Base-by-base conservation (phyloP, 192 early-diverging fungal genomes). In the Coemansia erecta region DNA sequence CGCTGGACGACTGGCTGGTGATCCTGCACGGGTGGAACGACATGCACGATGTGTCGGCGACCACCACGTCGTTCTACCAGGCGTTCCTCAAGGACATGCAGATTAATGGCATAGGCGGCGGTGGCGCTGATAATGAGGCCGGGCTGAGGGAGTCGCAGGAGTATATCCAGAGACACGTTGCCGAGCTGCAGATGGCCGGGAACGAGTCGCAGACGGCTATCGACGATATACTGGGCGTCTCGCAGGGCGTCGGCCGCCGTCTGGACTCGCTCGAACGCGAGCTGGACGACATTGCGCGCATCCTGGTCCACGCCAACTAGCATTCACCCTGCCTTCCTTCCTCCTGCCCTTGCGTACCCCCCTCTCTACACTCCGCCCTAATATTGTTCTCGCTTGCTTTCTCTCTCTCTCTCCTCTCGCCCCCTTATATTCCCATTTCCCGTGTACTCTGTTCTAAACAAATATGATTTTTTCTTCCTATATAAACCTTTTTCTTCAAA, bases 1-100 rank as follows among this genome's bases (percentile, higher is more conserved):
- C 76, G 3, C 47, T 72, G 49, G 76, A 79, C 57, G 70, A 72
- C 62, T 79, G 76, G 70, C 56, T 79, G 19, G 66, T 79, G 1
- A 56, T 79, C 21, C 55, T 73, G 51, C 76, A 55, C 22, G 76
- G 76, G 21, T 73, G 76, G 70, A 72, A 59, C 51, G 66, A 65
- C 48, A 72, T 62, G 51, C 62, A 68, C 50, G 70, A 79, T 43
- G 60, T 64, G 39, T 63, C 50, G 35, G 31, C 69, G 24, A 57
- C 12, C 51, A 39, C 64, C 3, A 56, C 31, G 26, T 60, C 72
- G 7, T 72, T 72, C 57, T 78, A 78, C 62, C 69, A 68, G 40
- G 54, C 63, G 12, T 62, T 76, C 59, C 63, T 76, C 59, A 72
- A 56, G 58, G 69, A 78, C 41, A 60, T 65, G 45, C 53, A 66